Conservation (phyloP, 768 basidiomycete species). For the Hygrophorus russula region DNA sequence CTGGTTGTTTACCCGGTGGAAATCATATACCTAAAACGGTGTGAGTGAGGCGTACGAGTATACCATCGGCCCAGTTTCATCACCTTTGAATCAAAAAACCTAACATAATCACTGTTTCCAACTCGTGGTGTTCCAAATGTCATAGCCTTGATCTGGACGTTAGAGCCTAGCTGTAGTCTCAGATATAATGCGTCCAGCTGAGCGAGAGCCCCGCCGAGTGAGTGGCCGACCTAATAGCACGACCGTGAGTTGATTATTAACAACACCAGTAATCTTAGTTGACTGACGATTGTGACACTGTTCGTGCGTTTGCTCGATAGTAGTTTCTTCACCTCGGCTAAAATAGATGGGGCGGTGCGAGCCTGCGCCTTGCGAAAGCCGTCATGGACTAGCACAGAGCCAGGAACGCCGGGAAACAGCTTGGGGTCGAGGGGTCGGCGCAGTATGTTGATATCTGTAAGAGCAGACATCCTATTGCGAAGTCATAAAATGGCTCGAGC, state of each 20-base stretch:
- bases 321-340: conserved; percentile 29
- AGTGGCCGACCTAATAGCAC: conserved; percentile 34
- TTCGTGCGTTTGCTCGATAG: conserved; percentile 25
- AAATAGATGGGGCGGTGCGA: conserved; percentile 30
- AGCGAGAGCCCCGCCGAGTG: conserved; percentile 41
- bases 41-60: neutral
- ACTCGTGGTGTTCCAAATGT: conserved; percentile 44
- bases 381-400: conserved; percentile 32
- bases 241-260: no score
- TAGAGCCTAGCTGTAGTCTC: conserved; percentile 32
- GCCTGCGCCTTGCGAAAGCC: conserved; percentile 46
- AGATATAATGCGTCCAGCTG: conserved; percentile 40
- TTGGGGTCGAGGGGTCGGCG: conserved; percentile 26
- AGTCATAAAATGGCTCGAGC: neutral
- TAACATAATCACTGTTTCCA: conserved; percentile 38
- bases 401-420: conserved; percentile 45
- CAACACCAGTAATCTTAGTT: no score
- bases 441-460: conserved; percentile 37
- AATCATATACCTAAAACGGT: conserved; percentile 21
- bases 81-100: conserved; percentile 36
- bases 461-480: conserved; percentile 30
- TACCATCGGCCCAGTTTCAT: neutral
- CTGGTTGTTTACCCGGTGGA: conserved; percentile 30
- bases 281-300: conserved; percentile 31
- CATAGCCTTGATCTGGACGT: conserved; percentile 26